Conservation (phyloP, 2,329 filamentous ascomycete species). For the Trichoderma sp. region DNA sequence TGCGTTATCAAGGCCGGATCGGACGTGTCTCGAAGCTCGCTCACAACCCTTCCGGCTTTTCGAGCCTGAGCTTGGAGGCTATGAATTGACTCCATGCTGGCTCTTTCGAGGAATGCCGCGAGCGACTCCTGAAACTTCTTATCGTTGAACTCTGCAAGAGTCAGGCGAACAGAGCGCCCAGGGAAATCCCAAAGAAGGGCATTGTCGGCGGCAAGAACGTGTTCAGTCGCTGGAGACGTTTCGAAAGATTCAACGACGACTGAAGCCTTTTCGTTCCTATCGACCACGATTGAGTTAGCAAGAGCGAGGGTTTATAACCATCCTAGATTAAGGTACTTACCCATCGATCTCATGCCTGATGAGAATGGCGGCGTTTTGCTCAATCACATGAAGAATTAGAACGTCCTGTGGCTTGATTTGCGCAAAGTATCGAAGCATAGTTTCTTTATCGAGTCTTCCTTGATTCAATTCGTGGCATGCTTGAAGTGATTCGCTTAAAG, state of each 20-base stretch:
- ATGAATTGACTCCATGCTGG: constrained; percentile 55
- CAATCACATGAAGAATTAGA: constrained; percentile 28
- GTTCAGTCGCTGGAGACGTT: constrained; percentile 56
- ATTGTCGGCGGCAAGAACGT: constrained; percentile 52
- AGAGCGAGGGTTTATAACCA: neutral
- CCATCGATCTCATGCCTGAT: constrained; percentile 27
- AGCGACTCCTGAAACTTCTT: constrained; percentile 50
- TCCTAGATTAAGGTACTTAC: constrained; percentile 25
- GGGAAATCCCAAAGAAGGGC: constrained; percentile 65
- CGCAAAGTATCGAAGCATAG: neutral
- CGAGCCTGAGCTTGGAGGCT: constrained; percentile 51
- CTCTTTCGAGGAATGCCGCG: constrained; percentile 56
- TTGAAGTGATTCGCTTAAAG: constrained; percentile 10
- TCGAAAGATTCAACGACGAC: constrained; percentile 61
- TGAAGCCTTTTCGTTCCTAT: constrained; percentile 23
- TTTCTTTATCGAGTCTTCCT: constrained; percentile 2
- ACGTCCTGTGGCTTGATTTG: neutral
- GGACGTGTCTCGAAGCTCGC: constrained; percentile 46
- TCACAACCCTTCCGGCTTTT: constrained; percentile 56
- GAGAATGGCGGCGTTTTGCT: constrained; percentile 40
- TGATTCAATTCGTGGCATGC: neutral
- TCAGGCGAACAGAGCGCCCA: constrained; percentile 50
- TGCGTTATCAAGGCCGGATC: constrained; percentile 13
- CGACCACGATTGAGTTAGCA: neutral
- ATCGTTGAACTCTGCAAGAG: constrained; percentile 35